Evolutionary conservation across 2,329 filamentous ascomycete species (phyloP), one percentile per base, ranked within the genome.

Genomic region (Microascus cirrosus): DNA sequence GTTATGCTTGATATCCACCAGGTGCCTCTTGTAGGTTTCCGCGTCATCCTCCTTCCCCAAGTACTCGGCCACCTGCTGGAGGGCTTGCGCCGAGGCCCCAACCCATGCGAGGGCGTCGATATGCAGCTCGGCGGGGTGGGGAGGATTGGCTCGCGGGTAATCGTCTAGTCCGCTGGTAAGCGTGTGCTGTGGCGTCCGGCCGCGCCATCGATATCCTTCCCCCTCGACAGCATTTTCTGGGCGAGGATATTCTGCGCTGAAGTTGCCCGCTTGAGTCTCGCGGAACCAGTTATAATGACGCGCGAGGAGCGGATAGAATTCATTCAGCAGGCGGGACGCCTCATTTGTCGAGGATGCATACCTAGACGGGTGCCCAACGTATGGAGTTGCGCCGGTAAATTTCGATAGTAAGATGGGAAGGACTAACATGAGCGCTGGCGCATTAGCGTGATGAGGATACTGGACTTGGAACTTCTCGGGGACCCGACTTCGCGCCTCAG

Each of bases 391-490:
- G 62, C 89, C 85, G 56, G 86, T 79, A 25, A 93, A 72, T 62
- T 88, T 92, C 68, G 90, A 85, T 66, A 95, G 82, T 66, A 96
- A 91, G 10, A 80, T 81, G 62, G 95, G 90, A 18, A 99, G 78
- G 60, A 94, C 85, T 67, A 97, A 84, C 73, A 96, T 96, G 1
- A 97, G 79, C 0, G 94, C 97, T 0, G 94, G 94, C 0, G 94
- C 94, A 71, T 99, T 99, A 56, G 94, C 94, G 66, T 96, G 96
- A 70, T 97, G 92, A 24, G 94, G 93, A 68, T 97, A 97, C 68
- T 97, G 94, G 13, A 91, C 82, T 66, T 95, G 92, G 70, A 99
- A 99, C 71, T 97, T 92, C 4, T 79, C 71, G 0, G 94, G 94
- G 1, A 99, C 94, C 73, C 96, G 97, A 79, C 88, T 96, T 61